These are phyloP conservation scores for Podaxis mareebaensis DNA, from an alignment of 768 basidiomycete genomes.

Conservation along the genomic window DNA sequence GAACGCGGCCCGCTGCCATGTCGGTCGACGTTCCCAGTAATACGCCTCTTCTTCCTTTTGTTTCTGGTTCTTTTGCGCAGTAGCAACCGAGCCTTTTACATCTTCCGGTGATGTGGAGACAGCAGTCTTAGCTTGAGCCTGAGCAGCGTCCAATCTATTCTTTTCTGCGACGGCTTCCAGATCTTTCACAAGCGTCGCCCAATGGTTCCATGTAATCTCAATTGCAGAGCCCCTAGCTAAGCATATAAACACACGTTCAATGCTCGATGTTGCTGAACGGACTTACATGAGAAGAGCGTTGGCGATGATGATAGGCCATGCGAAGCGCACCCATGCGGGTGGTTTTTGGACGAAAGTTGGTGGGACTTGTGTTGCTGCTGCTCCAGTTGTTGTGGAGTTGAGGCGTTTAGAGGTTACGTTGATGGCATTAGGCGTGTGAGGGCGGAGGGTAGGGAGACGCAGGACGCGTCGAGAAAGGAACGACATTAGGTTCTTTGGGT, in stretches of 20 bases:
- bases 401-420: neutral
- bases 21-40: constrained; percentile 30
- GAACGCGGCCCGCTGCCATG: constrained; percentile 33
- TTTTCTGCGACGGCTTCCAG: constrained; percentile 23
- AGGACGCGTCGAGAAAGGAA: constrained; percentile 1
- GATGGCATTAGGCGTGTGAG: neutral
- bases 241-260: neutral
- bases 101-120: constrained; percentile 12
- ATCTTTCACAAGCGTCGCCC: constrained; percentile 28
- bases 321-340: constrained; percentile 10
- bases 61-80: neutral
- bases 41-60: constrained; percentile 7
- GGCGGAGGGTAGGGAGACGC: neutral
- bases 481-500: neutral
- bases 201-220: constrained; percentile 36
- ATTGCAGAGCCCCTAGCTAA: constrained; percentile 29
- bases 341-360: constrained; percentile 7
- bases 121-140: neutral
- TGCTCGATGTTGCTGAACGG: neutral
- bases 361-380: neutral
- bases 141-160: constrained; percentile 6
- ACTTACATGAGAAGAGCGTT: constrained; percentile 15
- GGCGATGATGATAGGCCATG: constrained; percentile 15
- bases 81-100: neutral
- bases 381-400: neutral